A percentile compares a stretch with the other conserved stretches of the same genome.
Evolutionary conservation across 1,284 basidiomycete species (phyloP).

Genomic region (Sphagnurus paluster): DNA sequence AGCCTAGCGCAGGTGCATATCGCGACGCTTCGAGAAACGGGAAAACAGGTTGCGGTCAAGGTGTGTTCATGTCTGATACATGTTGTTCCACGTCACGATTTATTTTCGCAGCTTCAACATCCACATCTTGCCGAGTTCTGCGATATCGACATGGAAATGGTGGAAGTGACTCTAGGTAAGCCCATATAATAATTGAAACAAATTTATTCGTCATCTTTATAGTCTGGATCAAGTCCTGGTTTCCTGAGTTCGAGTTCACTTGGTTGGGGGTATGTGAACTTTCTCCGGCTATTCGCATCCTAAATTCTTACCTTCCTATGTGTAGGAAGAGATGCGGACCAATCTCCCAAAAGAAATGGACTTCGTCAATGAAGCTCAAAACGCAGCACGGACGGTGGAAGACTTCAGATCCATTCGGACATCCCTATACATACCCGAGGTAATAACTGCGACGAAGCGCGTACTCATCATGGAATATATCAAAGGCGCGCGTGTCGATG

Average conservation of each 20-base stretch:
- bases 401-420: slow-evolving; percentile 81
- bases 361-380: slow-evolving; percentile 88
- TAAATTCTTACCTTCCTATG: background rate
- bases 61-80: slow-evolving; percentile 31
- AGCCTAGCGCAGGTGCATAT: slow-evolving; percentile 95
- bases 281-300: background rate
- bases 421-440: slow-evolving; percentile 89
- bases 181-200: background rate
- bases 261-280: slow-evolving; percentile 71
- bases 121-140: slow-evolving; percentile 94
- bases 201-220: slow-evolving; percentile 17
- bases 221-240: slow-evolving; percentile 89
- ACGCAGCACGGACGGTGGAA: slow-evolving; percentile 69
- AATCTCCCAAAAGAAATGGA: slow-evolving; percentile 96
- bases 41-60: slow-evolving; percentile 89
- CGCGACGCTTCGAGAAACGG: slow-evolving; percentile 72
- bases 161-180: slow-evolving; percentile 76
- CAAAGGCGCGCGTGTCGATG: slow-evolving; percentile 88
- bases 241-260: slow-evolving; percentile 90
- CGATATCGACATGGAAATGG: slow-evolving; percentile 80
- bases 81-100: slow-evolving; percentile 2
- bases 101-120: slow-evolving; percentile 74
- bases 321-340: slow-evolving; percentile 83
- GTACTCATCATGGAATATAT: slow-evolving; percentile 96
- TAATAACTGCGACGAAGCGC: slow-evolving; percentile 81